Base-by-base conservation (phyloP, 768 basidiomycete genomes). In the Suillus americanus region DNA sequence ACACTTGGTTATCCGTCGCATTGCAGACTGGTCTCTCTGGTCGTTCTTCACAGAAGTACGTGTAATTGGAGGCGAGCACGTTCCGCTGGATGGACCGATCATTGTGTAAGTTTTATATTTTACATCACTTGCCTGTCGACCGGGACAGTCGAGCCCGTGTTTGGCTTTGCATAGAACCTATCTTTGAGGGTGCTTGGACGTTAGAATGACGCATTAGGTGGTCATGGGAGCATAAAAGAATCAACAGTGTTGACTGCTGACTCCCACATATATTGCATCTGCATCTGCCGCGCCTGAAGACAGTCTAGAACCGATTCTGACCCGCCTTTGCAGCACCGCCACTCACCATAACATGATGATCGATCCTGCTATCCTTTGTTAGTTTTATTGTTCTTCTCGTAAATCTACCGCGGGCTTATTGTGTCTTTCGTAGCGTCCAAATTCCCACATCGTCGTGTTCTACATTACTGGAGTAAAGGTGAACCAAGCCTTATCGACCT, bases 261-360 rank as follows among this genome's bases (percentile, higher is more conserved):
- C 9, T 9, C 9, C n/a, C 10, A 28, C 38, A 40, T 3, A 23
- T 18, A 16, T 57, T 57, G 16, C 9, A 38, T 13, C 3, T 13
- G 6, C 23, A 40, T 3, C 7, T 40, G 16, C n/a, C 5, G 23
- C 8, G 37, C 23, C 23, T 18, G 12, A 23, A 9, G 16, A 14
- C 7, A 10, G 25, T 59, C 28, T 18, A 30, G 10, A 20, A 25
- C 16, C 25, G 4, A 40, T 40, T 28, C 57, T 59, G 10, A 59
- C 57, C 62, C 56, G 46, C 63, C 63, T 67, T 63, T 66, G 56
- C 73, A 94, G 92, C 45, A 86, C 90, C 3, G 90, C 89, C 50
- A 93, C 92, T 4, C 95, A 97, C 73, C 91, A 95, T 71, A 98
- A 97, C 75, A 97, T 96, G 95, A 95, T 94, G 83, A 83, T 97